Evolutionary conservation across 768 basidiomycete species (phyloP).

Genomic region (Gloeophyllum trabeum): DNA sequence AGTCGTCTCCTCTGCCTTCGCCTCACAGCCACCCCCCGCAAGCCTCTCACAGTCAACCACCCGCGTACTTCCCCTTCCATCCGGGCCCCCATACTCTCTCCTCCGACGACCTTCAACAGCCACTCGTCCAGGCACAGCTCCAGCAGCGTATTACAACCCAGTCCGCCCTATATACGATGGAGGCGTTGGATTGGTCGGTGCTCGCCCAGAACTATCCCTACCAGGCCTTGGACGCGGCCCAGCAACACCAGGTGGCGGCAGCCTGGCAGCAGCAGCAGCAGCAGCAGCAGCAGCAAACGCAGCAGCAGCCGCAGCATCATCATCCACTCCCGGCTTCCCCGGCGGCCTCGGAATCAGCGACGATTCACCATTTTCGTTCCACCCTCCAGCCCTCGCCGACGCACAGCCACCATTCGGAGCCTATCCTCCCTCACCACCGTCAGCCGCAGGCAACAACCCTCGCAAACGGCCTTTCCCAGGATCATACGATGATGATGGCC

Average conservation of each 20-base stretch:
- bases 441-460: slow-evolving; percentile 26
- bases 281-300: slow-evolving; percentile 15
- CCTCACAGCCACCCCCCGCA: slow-evolving; percentile 14
- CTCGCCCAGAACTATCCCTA: slow-evolving; percentile 31
- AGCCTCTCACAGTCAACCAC: slow-evolving; percentile 25
- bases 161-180: slow-evolving; percentile 28
- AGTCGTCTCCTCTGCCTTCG: slow-evolving; percentile 65
- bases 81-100: slow-evolving; percentile 32
- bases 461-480: slow-evolving; percentile 54
- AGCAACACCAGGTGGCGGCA: slow-evolving; percentile 16
- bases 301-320: slow-evolving; percentile 8
- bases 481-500: slow-evolving; percentile 38
- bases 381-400: slow-evolving; percentile 45
- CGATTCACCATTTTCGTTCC: slow-evolving; percentile 75
- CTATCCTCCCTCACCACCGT: slow-evolving; percentile 8
- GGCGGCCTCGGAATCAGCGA: slow-evolving; percentile 16
- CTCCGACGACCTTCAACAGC: slow-evolving; percentile 44
- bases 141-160: slow-evolving; percentile 47
- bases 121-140: slow-evolving; percentile 61
- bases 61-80: slow-evolving; percentile 47
- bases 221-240: slow-evolving; percentile 25
- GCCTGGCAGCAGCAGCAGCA: slow-evolving; percentile 23
- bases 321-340: background rate
- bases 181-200: slow-evolving; percentile 39
- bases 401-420: slow-evolving; percentile 13